Evolutionary conservation across 2,329 filamentous ascomycete species (phyloP).

Genomic region (Aspergillus cejpii): DNA sequence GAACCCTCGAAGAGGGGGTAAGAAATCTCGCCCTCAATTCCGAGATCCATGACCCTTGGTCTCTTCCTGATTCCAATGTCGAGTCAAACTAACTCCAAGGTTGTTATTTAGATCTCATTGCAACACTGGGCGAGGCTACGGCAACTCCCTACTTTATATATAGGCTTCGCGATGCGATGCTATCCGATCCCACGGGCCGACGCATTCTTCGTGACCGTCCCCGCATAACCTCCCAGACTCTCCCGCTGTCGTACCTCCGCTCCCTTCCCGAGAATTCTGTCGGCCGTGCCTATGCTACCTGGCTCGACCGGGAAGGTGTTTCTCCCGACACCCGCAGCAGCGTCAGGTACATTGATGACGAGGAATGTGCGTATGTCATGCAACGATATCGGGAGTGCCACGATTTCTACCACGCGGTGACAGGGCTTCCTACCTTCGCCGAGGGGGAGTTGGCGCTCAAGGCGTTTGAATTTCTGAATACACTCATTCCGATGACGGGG

Average conservation of each 20-base stretch:
- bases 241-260: constrained; percentile 65
- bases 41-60: constrained; percentile 3
- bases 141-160: constrained; percentile 92
- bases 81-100: not conserved
- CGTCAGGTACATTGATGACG: constrained; percentile 88
- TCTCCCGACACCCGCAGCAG: constrained; percentile 76
- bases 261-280: constrained; percentile 65
- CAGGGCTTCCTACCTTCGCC: constrained; percentile 80
- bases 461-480: constrained; percentile 95
- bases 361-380: constrained; percentile 97
- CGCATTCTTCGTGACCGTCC: constrained; percentile 86
- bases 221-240: constrained; percentile 68
- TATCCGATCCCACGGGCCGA: constrained; percentile 71
- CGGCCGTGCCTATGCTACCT: constrained; percentile 73
- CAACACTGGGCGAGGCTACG: constrained; percentile 87
- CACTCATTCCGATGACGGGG: constrained; percentile 88
- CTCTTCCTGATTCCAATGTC: not conserved
- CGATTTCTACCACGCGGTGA: constrained; percentile 95
- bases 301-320: constrained; percentile 92
- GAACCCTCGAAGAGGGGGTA: constrained; percentile 74
- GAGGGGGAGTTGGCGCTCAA: constrained; percentile 98
- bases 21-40: not conserved
- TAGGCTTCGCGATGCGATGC: constrained; percentile 87
- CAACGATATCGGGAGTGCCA: constrained; percentile 96
- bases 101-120: constrained; percentile 67